Percentiles rank a stretch among this genome's conserved stretches.
phyloP scores from a whole-genome alignment of 2,329 filamentous ascomycete species.

The Pseudogymnoascus sp. region DNA sequence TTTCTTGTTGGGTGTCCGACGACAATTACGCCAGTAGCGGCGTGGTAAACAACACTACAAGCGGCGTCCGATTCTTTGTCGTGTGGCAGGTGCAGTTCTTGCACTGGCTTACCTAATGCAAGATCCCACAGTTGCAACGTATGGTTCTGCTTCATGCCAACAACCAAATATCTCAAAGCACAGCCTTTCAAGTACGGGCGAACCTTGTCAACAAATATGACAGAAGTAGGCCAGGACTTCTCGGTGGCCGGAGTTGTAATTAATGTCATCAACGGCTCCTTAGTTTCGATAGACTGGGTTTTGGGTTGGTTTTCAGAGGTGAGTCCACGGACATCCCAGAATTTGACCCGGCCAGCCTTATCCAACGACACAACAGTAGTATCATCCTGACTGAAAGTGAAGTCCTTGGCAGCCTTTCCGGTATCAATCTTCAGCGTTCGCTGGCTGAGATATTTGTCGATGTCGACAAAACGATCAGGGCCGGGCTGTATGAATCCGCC shows the following conservation, averaged over 20 bases:
- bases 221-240: slow-evolving; percentile 94
- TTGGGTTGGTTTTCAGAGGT: slow-evolving; percentile 43
- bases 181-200: slow-evolving; percentile 85
- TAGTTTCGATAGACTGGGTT: slow-evolving; percentile 61
- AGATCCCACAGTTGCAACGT: slow-evolving; percentile 98
- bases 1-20: slow-evolving; percentile 95
- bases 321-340: slow-evolving; percentile 91
- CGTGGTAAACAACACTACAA: slow-evolving; percentile 92
- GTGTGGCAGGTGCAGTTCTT: slow-evolving; percentile 94
- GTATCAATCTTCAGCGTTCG: slow-evolving; percentile 90
- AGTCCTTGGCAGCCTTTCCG: slow-evolving; percentile 96
- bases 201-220: slow-evolving; percentile 92
- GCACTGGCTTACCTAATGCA: slow-evolving; percentile 86
- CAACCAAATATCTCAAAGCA: slow-evolving; percentile 88
- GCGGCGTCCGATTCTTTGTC: slow-evolving; percentile 96
- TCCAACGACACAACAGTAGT: slow-evolving; percentile 90
- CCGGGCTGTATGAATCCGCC: slow-evolving; percentile 57
- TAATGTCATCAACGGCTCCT: slow-evolving; percentile 77
- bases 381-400: slow-evolving; percentile 95
- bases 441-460: slow-evolving; percentile 78
- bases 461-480: slow-evolving; percentile 67
- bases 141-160: slow-evolving; percentile 98
- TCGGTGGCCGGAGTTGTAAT: slow-evolving; percentile 80
- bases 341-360: slow-evolving; percentile 92
- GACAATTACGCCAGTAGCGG: slow-evolving; percentile 83